Evolutionary conservation across 2,329 filamentous ascomycete species (phyloP).

Genomic region (Chaetoscypha palmicola): DNA sequence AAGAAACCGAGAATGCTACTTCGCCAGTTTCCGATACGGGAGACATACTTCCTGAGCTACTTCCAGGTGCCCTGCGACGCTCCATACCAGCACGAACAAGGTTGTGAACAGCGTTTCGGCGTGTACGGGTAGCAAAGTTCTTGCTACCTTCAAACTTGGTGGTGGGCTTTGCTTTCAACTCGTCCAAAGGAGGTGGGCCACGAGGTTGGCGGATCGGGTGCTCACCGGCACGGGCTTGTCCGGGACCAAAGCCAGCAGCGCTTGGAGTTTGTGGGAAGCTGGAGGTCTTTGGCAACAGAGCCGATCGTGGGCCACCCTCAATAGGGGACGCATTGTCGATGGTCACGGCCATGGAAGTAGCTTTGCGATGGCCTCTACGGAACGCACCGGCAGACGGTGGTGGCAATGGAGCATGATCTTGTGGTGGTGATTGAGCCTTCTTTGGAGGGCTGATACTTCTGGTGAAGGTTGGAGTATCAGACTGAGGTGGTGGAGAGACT

Average conservation of each 20-base stretch:
- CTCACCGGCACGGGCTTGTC: conserved; percentile 86
- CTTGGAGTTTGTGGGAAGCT: conserved; percentile 76
- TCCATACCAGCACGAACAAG: conserved; percentile 84
- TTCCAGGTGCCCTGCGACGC: conserved; percentile 66
- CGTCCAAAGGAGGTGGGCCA: conserved; percentile 84
- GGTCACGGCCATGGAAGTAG: conserved; percentile 52
- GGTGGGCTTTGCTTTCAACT: conserved; percentile 82
- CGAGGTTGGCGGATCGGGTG: conserved; percentile 90
- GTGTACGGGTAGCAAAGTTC: conserved; percentile 91
- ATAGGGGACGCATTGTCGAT: conserved; percentile 18
- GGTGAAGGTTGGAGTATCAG: conserved; percentile 40
- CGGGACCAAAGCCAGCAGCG: conserved; percentile 77
- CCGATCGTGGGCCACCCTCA: conserved; percentile 43
- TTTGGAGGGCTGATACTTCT: conserved; percentile 63
- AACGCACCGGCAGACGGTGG: conserved; percentile 87
- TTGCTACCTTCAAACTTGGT: conserved; percentile 92
- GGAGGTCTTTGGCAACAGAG: conserved; percentile 67
- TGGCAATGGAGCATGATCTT: conserved; percentile 66
- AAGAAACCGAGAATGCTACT: conserved; percentile 55
- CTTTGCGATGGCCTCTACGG: conserved; percentile 90
- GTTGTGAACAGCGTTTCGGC: conserved; percentile 85
- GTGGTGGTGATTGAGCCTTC: conserved; percentile 61
- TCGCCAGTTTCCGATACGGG: conserved; percentile 78
- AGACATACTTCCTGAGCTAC: conserved; percentile 75
- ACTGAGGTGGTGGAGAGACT: conserved; percentile 70